Conservation (phyloP, 768 basidiomycete genomes). For the Exsudoporus frostii region DNA sequence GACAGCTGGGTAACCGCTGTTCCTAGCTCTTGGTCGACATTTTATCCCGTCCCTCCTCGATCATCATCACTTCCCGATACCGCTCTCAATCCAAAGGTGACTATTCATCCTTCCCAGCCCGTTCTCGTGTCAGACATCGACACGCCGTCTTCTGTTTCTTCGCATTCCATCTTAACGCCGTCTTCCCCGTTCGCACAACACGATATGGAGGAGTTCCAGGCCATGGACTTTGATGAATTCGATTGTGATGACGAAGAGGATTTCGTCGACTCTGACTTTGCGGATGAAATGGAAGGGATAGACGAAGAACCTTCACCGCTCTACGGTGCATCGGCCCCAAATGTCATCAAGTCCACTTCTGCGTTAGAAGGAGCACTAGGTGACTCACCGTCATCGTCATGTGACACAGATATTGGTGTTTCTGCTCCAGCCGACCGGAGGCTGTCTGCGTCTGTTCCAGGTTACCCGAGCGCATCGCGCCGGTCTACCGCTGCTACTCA, state of each 20-base stretch:
- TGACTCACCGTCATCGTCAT: constrained; percentile 17
- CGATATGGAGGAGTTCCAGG: constrained; percentile 8
- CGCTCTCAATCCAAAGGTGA: constrained; percentile 29
- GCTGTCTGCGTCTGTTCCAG: constrained; percentile 32
- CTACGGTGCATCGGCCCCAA: constrained; percentile 21
- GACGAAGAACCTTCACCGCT: constrained; percentile 21
- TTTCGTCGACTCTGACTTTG: constrained; percentile 30
- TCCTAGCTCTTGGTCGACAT: constrained; percentile 22
- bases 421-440: constrained; percentile 25
- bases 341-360: constrained; percentile 31
- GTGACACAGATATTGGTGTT: constrained; percentile 4
- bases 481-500: constrained; percentile 8
- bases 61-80: constrained; percentile 15
- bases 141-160: constrained; percentile 32
- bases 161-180: constrained; percentile 31
- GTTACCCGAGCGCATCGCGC: constrained; percentile 27
- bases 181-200: constrained; percentile 28
- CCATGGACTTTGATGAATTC: constrained; percentile 32
- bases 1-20: constrained; percentile 9
- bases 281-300: constrained; percentile 32
- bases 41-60: constrained; percentile 11
- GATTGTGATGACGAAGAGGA: constrained; percentile 33
- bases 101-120: constrained; percentile 23
- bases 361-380: constrained; percentile 32
- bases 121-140: constrained; percentile 25